Evolutionary conservation across 257 asterid species (phyloP).

Genomic region (Scutellaria baicalensis): DNA sequence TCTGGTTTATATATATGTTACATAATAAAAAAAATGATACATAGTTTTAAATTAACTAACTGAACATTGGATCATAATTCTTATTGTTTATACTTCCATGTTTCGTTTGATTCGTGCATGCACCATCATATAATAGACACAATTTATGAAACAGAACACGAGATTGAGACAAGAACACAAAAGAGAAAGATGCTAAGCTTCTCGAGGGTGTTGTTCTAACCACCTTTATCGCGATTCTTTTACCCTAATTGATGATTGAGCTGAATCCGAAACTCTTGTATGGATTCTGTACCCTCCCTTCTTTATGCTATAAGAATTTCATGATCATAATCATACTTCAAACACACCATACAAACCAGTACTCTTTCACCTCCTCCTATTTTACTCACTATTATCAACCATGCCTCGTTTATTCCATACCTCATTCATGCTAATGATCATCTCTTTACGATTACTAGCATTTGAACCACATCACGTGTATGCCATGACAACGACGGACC

Average conservation of each 20-base stretch:
- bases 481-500: constrained; percentile 22
- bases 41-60: no score
- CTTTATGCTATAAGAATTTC: constrained; percentile 25
- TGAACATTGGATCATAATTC: no score
- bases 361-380: background rate
- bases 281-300: constrained; percentile 30
- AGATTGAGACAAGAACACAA: constrained; percentile 32
- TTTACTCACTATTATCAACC: constrained; percentile 8
- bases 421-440: constrained; percentile 21
- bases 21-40: no score
- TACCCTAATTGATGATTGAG: constrained; percentile 31
- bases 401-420: constrained; percentile 21
- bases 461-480: constrained; percentile 22
- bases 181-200: constrained; percentile 77
- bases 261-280: constrained; percentile 52
- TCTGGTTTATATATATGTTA: no score
- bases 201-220: constrained; percentile 53
- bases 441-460: constrained; percentile 36
- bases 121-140: no score
- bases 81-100: no score
- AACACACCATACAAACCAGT: background rate
- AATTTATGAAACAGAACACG: constrained; percentile 15
- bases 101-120: no score
- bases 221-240: constrained; percentile 61
- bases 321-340: background rate